Conservation (phyloP, 768 basidiomycete species). For the Russula olivacea region DNA sequence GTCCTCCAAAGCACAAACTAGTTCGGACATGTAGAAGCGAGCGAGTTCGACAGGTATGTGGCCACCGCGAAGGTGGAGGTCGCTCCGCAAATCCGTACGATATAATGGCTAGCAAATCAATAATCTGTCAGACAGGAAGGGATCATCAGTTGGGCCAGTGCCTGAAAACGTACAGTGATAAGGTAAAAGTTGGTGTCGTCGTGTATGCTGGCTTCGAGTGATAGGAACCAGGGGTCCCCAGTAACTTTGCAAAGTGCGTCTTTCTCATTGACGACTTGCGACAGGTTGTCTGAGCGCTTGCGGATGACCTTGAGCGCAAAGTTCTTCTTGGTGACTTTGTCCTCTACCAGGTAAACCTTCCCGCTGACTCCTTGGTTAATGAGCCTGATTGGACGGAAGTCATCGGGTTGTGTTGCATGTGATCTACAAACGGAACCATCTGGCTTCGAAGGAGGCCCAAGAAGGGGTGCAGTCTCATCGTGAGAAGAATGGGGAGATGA, state of each 20-base stretch:
- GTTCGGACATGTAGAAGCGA: constrained; percentile 23
- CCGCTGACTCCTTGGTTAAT: constrained; percentile 22
- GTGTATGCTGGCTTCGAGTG: constrained; percentile 24
- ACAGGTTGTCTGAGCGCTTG: constrained; percentile 15
- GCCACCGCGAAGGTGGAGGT: constrained; percentile 19
- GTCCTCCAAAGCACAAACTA: constrained; percentile 29
- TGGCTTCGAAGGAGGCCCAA: neutral
- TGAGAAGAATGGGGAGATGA: constrained; percentile 3
- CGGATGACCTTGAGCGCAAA: constrained; percentile 22
- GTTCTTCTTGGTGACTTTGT: constrained; percentile 10
- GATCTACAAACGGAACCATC: neutral
- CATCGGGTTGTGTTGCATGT: neutral
- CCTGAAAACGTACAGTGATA: constrained; percentile 16
- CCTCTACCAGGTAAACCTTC: constrained; percentile 21
- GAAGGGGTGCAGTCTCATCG: constrained; percentile 13
- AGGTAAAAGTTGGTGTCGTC: constrained; percentile 26
- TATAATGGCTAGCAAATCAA: constrained; percentile 7
- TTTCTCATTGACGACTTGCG: constrained; percentile 15
- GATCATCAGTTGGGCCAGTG: neutral
- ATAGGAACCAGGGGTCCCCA: constrained; percentile 18
- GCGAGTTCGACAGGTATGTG: constrained; percentile 14
- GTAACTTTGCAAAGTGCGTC: constrained; percentile 15
- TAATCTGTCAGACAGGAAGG: constrained; percentile 1
- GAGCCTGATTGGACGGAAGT: constrained; percentile 18
- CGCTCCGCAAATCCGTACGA: constrained; percentile 18